These are phyloP conservation scores for Wallacemonas sp. DNA, from an alignment of 208 protist species.

Conservation along the genomic window DNA sequence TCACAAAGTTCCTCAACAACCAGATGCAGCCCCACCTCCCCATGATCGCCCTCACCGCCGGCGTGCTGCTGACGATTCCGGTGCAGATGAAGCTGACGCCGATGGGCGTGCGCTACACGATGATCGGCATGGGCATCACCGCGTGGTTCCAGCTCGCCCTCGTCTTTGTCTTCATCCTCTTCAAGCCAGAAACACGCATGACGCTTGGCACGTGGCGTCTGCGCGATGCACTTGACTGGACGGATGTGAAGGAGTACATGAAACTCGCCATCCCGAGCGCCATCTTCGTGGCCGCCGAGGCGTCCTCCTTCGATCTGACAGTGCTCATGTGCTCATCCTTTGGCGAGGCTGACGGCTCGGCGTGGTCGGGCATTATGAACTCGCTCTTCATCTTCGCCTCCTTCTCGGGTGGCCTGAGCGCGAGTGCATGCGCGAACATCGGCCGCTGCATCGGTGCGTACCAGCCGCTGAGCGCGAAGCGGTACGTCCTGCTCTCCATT, in stretches of 20 bases:
- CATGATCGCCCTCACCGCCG: slow-evolving; percentile 78
- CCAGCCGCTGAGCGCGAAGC: slow-evolving; percentile 51
- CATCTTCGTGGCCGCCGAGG: slow-evolving; percentile 86
- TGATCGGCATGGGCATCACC: slow-evolving; percentile 80
- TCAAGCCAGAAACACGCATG: slow-evolving; percentile 67
- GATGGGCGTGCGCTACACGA: slow-evolving; percentile 80
- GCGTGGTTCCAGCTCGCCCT: slow-evolving; percentile 75
- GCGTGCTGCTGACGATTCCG: slow-evolving; percentile 62
- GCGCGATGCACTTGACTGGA: slow-evolving; percentile 58
- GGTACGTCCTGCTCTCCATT: slow-evolving; percentile 61
- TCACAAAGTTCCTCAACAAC: slow-evolving; percentile 88
- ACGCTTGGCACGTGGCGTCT: slow-evolving; percentile 65
- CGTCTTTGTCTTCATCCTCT: slow-evolving; percentile 59
- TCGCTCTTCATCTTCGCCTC: slow-evolving; percentile 73
- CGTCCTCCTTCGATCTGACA: slow-evolving; percentile 82
- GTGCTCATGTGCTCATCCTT: slow-evolving; percentile 71
- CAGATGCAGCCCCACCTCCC: slow-evolving; percentile 82
- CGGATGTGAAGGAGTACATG: slow-evolving; percentile 78
- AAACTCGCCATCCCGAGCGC: slow-evolving; percentile 78
- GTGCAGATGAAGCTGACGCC: slow-evolving; percentile 74
- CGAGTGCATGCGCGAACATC: slow-evolving; percentile 80
- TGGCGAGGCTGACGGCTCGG: slow-evolving; percentile 57
- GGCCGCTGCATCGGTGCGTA: slow-evolving; percentile 75
- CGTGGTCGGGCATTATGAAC: slow-evolving; percentile 86
- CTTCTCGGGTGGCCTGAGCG: slow-evolving; percentile 68